Conservation (phyloP, 805 yeast genomes). For the Kodamaea leandrae region DNA sequence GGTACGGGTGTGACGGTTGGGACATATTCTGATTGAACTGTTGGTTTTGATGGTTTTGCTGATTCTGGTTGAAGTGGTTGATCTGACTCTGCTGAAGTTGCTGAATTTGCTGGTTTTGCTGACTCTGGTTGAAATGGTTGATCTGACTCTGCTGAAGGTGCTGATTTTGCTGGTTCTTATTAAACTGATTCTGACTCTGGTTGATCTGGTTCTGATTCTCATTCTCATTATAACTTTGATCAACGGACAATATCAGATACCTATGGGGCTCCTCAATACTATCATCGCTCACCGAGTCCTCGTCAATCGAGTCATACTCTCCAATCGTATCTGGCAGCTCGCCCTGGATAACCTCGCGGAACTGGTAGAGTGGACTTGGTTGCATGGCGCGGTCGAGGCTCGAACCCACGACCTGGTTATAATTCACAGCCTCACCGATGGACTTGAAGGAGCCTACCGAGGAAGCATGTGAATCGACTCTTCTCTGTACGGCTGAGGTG, state of each 20-base stretch:
- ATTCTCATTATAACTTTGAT: too few species aligned
- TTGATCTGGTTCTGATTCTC: background rate
- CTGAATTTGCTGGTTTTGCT: background rate
- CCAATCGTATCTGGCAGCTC: too few species aligned
- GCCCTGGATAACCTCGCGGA: background rate
- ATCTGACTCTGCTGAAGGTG: background rate
- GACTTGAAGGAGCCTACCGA: background rate
- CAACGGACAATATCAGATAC: too few species aligned
- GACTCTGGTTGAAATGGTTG: background rate
- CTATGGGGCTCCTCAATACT: too few species aligned
- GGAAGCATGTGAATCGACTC: background rate
- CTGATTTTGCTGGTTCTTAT: background rate
- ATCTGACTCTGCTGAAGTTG: too few species aligned
- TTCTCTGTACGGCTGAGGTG: background rate
- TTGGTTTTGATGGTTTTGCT: too few species aligned
- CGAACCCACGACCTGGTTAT: background rate
- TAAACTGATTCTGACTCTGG: background rate
- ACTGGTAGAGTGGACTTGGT: background rate
- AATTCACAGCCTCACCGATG: background rate
- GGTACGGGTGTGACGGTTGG: too few species aligned
- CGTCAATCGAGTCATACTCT: too few species aligned
- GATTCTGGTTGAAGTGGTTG: too few species aligned
- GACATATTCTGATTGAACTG: too few species aligned
- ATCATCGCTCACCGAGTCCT: too few species aligned
- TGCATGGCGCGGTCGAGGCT: slow-evolving; percentile 2